Evolutionary conservation across 2,329 filamentous ascomycete genomes (phyloP).

Genomic region (Phyllosticta ampelicida): DNA sequence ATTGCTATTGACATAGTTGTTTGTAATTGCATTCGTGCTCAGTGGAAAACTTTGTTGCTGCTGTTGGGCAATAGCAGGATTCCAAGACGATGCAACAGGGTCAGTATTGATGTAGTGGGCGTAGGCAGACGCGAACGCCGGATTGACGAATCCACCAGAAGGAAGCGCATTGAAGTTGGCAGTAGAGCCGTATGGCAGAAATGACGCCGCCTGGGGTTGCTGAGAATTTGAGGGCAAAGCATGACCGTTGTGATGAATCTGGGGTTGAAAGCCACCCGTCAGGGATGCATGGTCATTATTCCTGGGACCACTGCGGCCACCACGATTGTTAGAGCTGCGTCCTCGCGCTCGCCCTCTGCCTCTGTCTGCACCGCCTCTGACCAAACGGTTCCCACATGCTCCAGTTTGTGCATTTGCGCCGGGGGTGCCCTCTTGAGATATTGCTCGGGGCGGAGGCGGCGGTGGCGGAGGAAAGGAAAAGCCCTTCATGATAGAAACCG

Average conservation of each 20-base stretch:
- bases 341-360: conserved; percentile 22
- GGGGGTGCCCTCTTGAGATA: conserved; percentile 18
- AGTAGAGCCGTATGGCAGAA: background rate
- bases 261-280: background rate
- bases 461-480: conserved; percentile 41
- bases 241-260: background rate
- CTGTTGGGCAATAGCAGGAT: background rate
- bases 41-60: background rate
- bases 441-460: conserved; percentile 28
- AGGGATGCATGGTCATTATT: background rate
- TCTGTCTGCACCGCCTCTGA: conserved; percentile 9
- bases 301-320: background rate
- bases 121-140: conserved; percentile 12
- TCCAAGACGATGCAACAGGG: background rate
- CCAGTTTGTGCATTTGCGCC: conserved; percentile 19
- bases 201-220: background rate
- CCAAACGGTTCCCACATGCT: background rate
- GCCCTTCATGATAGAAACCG: background rate
- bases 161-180: background rate
- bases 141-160: conserved; percentile 13
- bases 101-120: background rate
- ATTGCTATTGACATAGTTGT: background rate
- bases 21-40: background rate
- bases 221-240: background rate
- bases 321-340: conserved; percentile 14